phyloP scores from a whole-genome alignment of 345 rosid species.

The Eucalyptus curtisii region DNA sequence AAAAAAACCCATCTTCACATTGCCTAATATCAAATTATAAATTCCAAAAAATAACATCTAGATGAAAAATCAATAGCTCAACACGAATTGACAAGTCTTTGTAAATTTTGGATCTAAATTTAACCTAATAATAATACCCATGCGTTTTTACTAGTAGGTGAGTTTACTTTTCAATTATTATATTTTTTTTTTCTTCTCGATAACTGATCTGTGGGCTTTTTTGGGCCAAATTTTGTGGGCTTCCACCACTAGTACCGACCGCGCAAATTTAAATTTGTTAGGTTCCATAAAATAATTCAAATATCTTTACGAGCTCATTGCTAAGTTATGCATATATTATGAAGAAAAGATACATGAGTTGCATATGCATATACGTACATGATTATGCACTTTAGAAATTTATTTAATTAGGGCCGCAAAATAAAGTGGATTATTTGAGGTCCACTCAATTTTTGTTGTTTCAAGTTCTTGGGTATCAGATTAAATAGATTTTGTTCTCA shows the following conservation, averaged over 20 bases:
- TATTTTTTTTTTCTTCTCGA: not conserved
- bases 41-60: not conserved
- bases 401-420: not conserved
- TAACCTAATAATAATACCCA: not conserved
- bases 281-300: not conserved
- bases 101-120: not conserved
- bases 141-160: not conserved
- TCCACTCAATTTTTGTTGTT: not conserved
- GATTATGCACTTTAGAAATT: not conserved
- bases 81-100: not conserved
- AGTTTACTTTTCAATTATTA: not conserved
- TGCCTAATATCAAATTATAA: not conserved
- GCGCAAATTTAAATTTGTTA: not conserved
- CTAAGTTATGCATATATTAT: not conserved
- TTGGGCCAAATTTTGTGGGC: not conserved
- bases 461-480: not conserved
- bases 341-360: not conserved
- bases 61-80: not conserved
- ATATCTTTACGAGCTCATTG: not conserved
- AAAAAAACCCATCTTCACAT: not conserved
- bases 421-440: not conserved
- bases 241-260: not conserved
- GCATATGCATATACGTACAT: not conserved
- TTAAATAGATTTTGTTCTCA: not conserved
- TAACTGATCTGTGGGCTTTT: not conserved